A percentile compares a stretch with the other conserved stretches of the same genome.
Conservation (phyloP, 768 basidiomycete species). For the Lanmaoa pseudosensibilis region DNA sequence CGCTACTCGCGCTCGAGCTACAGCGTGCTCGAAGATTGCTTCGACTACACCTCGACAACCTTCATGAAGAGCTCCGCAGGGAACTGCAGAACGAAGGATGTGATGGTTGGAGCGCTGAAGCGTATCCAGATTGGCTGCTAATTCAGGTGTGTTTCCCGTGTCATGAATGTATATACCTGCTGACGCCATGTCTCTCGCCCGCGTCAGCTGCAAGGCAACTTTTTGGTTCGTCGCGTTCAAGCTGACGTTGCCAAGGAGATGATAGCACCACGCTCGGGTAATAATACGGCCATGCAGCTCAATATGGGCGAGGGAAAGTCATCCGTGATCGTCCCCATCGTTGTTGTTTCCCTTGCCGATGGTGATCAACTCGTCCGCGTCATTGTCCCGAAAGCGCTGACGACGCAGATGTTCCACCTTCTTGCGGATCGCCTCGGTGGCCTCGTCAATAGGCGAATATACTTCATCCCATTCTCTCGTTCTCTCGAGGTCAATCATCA, state of each 20-base stretch:
- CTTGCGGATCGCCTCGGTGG: constrained; percentile 44
- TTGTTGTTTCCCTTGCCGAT: constrained; percentile 41
- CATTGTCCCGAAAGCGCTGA: constrained; percentile 49
- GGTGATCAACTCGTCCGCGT: constrained; percentile 46
- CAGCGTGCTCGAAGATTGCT: constrained; percentile 42
- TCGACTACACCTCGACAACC: constrained; percentile 19
- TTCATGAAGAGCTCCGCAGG: constrained; percentile 32
- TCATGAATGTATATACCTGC: not conserved
- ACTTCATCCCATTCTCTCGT: constrained; percentile 52
- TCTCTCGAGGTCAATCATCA: constrained; percentile 24
- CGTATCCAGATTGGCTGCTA: constrained; percentile 43
- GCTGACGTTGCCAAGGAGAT: constrained; percentile 44
- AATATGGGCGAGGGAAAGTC: constrained; percentile 64
- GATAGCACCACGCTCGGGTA: constrained; percentile 38
- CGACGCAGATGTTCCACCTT: constrained; percentile 49
- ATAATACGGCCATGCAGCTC: constrained; percentile 47
- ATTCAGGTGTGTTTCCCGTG: constrained; percentile 37
- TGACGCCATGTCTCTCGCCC: not conserved
- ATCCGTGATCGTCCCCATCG: constrained; percentile 48
- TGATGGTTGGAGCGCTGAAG: constrained; percentile 13
- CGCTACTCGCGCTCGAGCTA: constrained; percentile 30
- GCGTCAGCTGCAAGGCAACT: constrained; percentile 44
- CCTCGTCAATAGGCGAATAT: constrained; percentile 47
- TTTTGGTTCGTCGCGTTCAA: constrained; percentile 46
- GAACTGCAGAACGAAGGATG: constrained; percentile 30